Conservation (phyloP, 2,329 filamentous ascomycete species). For the Aureobasidium sp. region DNA sequence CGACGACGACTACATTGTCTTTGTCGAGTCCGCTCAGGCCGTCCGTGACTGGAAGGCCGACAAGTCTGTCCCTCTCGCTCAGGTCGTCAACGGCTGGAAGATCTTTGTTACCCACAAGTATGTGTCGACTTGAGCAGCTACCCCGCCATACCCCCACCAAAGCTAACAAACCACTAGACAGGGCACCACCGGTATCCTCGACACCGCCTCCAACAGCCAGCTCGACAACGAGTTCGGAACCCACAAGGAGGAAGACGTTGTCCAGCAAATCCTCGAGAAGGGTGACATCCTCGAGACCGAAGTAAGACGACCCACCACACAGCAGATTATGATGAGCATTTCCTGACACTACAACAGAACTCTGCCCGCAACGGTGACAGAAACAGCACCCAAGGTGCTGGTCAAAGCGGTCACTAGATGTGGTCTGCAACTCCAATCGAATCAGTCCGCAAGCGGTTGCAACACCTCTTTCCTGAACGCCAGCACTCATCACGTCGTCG, state of each 20-base stretch:
- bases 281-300: conserved; percentile 72
- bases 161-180: conserved; percentile 65
- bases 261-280: conserved; percentile 82
- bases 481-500: not conserved
- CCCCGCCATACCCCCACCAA: conserved; percentile 16
- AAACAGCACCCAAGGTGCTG: conserved; percentile 44
- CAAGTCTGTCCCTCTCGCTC: conserved; percentile 78
- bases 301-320: conserved; percentile 45
- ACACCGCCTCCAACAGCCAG: conserved; percentile 76
- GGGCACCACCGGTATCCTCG: conserved; percentile 82
- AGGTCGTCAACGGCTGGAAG: conserved; percentile 91
- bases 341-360: conserved; percentile 35
- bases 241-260: conserved; percentile 78
- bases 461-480: not conserved
- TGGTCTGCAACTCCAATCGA: not conserved
- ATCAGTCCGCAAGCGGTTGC: conserved; percentile 15
- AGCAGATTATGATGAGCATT: not conserved
- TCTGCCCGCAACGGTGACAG: conserved; percentile 46
- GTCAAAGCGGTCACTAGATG: conserved; percentile 31
- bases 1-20: conserved; percentile 74
- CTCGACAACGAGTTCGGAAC: conserved; percentile 93
- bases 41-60: conserved; percentile 88
- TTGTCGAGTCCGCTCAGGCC: conserved; percentile 65
- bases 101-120: conserved; percentile 93
- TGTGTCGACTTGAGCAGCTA: conserved; percentile 41